A percentile compares a stretch with the other conserved stretches of the same genome.
These are phyloP conservation scores for Podila verticillata DNA, from an alignment of 192 early-diverging fungal species.

Conservation along the genomic window DNA sequence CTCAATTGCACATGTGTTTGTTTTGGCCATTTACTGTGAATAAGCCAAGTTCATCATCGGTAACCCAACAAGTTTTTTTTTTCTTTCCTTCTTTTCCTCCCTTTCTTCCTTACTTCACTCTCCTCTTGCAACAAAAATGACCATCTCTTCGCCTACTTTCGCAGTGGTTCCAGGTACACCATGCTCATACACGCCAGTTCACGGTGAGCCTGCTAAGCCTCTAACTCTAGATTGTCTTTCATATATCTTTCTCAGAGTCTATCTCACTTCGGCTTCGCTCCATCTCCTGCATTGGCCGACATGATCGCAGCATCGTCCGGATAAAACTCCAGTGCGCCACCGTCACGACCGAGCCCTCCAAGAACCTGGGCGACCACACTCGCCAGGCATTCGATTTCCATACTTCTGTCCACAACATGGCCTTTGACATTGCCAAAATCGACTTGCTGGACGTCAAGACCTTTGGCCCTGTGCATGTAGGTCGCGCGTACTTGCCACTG, in stretches of 20 bases:
- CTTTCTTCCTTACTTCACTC: not conserved
- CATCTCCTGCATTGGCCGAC: constrained; percentile 25
- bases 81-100: no score
- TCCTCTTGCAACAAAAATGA: no score
- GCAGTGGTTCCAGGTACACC: no score
- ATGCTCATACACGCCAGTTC: no score
- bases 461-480: constrained; percentile 35
- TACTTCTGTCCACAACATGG: constrained; percentile 43
- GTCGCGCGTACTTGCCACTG: constrained; percentile 39
- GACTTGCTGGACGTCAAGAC: constrained; percentile 35
- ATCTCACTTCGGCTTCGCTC: constrained; percentile 31
- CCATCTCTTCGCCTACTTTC: no score
- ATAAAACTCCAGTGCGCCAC: constrained; percentile 32
- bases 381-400: constrained; percentile 27
- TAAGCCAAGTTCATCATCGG: no score
- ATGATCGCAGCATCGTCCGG: constrained; percentile 36
- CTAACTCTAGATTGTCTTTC: no score
- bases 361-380: constrained; percentile 45
- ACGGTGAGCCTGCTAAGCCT: no score
- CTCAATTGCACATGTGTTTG: no score
- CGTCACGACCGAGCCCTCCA: constrained; percentile 23
- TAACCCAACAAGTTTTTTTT: no score
- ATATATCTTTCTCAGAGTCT: constrained; percentile 15
- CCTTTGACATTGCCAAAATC: constrained; percentile 44
- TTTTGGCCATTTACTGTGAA: no score